phyloP scores from a whole-genome alignment of 495 filamentous ascomycete genomes.

The Ramalina intermedia region DNA sequence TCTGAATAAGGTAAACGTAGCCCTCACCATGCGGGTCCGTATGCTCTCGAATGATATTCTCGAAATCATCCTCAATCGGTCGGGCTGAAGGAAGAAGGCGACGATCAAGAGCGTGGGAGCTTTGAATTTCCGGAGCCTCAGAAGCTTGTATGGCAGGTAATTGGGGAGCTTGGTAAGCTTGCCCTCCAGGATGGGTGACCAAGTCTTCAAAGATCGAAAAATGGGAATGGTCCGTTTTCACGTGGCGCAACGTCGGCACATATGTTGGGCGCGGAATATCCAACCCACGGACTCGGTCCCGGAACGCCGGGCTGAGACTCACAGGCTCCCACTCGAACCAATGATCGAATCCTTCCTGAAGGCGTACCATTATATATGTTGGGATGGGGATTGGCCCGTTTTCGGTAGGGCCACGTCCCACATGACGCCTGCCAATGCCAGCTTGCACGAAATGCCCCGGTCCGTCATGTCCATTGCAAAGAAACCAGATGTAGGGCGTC shows the following conservation, averaged over 20 bases:
- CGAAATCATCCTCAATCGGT: constrained; percentile 7
- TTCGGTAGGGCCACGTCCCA: constrained; percentile 6
- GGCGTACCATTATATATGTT: constrained; percentile 8
- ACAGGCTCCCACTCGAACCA: constrained; percentile 14
- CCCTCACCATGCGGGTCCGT: constrained; percentile 9
- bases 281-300: constrained; percentile 4
- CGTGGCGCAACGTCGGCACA: constrained; percentile 11
- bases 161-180: neutral
- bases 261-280: constrained; percentile 11
- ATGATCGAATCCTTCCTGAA: constrained; percentile 12
- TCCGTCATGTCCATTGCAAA: constrained; percentile 13
- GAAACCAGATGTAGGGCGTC: constrained; percentile 14
- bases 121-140: neutral
- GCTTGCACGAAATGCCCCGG: constrained; percentile 14
- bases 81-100: neutral
- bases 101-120: neutral
- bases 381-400: constrained; percentile 9
- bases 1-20: constrained; percentile 10
- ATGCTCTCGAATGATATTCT: constrained; percentile 10
- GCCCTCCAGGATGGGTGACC: neutral
- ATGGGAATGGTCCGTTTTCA: constrained; percentile 6
- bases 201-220: constrained; percentile 9
- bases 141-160: neutral
- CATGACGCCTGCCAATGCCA: constrained; percentile 10
- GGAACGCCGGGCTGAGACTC: neutral